Conservation (phyloP, 192 early-diverging fungal genomes). For the Gamsiella multidivaricata region DNA sequence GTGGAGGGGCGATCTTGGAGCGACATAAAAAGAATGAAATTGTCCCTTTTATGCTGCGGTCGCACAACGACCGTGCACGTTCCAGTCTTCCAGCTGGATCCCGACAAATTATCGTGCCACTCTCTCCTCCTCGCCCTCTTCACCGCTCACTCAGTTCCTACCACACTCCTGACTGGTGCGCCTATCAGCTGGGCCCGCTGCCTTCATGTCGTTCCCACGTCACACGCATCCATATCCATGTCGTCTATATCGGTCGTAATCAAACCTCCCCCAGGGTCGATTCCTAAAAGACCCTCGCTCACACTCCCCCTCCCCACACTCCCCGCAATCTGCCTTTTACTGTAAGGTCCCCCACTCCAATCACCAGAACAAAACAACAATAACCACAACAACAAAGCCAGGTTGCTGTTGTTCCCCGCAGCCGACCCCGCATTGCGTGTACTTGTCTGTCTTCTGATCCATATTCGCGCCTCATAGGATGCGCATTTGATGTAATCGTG, state of each 20-base stretch:
- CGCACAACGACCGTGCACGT: constrained; percentile 13
- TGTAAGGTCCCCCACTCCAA: background rate
- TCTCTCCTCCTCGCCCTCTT: too few species aligned
- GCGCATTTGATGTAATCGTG: too few species aligned
- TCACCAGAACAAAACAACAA: too few species aligned
- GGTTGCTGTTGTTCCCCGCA: background rate
- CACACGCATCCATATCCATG: too few species aligned
- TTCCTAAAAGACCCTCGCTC: background rate
- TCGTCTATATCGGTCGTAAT: too few species aligned
- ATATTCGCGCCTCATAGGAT: too few species aligned
- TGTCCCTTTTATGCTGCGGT: background rate
- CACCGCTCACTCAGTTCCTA: too few species aligned
- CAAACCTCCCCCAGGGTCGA: background rate
- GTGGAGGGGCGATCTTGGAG: background rate
- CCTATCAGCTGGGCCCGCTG: too few species aligned
- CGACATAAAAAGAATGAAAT: background rate
- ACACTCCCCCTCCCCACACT: background rate
- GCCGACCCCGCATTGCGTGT: too few species aligned
- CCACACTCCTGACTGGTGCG: too few species aligned
- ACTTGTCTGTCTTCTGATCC: too few species aligned
- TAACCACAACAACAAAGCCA: background rate
- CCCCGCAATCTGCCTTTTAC: constrained; percentile 31
- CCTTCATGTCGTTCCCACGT: too few species aligned
- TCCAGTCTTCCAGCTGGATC: background rate
- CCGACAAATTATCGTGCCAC: constrained; percentile 35